phyloP scores from a whole-genome alignment of 768 basidiomycete genomes.

The Hypholoma fasciculare region DNA sequence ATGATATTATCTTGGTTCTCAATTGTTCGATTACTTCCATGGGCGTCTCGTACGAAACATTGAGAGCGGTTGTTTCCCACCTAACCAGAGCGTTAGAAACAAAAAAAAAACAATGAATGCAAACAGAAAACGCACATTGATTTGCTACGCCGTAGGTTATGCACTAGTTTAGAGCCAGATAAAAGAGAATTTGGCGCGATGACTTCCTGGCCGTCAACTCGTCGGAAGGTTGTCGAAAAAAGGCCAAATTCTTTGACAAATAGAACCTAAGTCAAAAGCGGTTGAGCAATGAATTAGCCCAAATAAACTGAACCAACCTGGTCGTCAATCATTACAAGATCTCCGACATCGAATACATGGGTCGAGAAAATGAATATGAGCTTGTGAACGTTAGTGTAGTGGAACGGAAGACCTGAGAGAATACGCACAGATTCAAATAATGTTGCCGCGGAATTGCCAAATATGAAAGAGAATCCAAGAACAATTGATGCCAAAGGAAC shows the following conservation, averaged over 20 bases:
- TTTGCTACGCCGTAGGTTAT: constrained; percentile 73
- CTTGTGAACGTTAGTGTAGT: constrained; percentile 29
- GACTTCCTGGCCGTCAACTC: constrained; percentile 81
- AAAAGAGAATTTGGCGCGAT: constrained; percentile 77
- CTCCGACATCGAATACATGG: constrained; percentile 84
- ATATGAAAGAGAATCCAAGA: constrained; percentile 84
- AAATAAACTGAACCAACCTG: constrained; percentile 36
- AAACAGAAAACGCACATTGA: constrained; percentile 54
- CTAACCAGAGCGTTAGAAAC: constrained; percentile 18
- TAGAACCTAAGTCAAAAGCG: constrained; percentile 27
- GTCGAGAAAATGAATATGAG: constrained; percentile 86
- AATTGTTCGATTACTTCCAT: constrained; percentile 71
- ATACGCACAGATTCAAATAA: constrained; percentile 71
- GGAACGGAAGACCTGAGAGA: not conserved
- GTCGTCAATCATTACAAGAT: constrained; percentile 80
- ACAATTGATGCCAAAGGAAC: constrained; percentile 80
- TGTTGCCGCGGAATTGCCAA: constrained; percentile 78
- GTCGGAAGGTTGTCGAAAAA: constrained; percentile 75
- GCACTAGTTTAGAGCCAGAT: constrained; percentile 70
- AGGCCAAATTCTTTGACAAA: constrained; percentile 78
- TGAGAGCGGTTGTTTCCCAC: constrained; percentile 71
- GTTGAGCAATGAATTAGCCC: not conserved
- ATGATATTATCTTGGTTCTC: constrained; percentile 54
- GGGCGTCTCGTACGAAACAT: constrained; percentile 68
- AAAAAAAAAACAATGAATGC: not conserved